Evolutionary conservation across 139 green algal genomes (phyloP).

Genomic region (Edaphochlamys debaryana): DNA sequence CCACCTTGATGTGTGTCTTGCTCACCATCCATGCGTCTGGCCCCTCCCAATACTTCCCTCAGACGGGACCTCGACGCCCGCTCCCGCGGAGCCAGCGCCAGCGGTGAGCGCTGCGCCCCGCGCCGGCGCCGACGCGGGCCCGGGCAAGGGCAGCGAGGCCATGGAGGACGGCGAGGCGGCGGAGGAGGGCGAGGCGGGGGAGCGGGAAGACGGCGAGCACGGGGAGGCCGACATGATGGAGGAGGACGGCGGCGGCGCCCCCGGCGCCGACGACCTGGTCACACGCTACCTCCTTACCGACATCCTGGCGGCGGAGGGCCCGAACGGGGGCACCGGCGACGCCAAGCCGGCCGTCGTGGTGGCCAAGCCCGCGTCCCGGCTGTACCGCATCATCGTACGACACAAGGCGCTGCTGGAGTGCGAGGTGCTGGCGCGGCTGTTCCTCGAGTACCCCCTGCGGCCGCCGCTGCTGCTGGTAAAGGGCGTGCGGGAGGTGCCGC

Average conservation of each 20-base stretch:
- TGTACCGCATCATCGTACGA: constrained; percentile 41
- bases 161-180: constrained; percentile 32
- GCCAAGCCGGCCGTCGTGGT: not conserved
- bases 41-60: too few species aligned
- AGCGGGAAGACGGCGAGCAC: constrained; percentile 2
- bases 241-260: not conserved
- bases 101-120: not conserved
- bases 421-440: constrained; percentile 41
- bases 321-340: not conserved
- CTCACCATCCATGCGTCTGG: too few species aligned
- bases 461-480: constrained; percentile 44
- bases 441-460: constrained; percentile 46
- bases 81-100: too few species aligned
- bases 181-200: constrained; percentile 25
- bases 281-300: constrained; percentile 22
- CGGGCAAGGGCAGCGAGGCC: not conserved
- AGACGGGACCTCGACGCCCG: too few species aligned
- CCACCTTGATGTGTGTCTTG: too few species aligned
- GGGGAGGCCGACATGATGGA: not conserved
- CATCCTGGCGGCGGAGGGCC: constrained; percentile 11
- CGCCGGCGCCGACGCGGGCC: not conserved
- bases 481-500: constrained; percentile 21
- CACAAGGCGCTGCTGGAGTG: constrained; percentile 13
- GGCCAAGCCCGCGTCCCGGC: constrained; percentile 25
- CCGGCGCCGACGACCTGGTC: constrained; percentile 2